These are phyloP conservation scores for Umbellularia californica DNA, from an alignment of 164 flowering plant species.

Conservation along the genomic window DNA sequence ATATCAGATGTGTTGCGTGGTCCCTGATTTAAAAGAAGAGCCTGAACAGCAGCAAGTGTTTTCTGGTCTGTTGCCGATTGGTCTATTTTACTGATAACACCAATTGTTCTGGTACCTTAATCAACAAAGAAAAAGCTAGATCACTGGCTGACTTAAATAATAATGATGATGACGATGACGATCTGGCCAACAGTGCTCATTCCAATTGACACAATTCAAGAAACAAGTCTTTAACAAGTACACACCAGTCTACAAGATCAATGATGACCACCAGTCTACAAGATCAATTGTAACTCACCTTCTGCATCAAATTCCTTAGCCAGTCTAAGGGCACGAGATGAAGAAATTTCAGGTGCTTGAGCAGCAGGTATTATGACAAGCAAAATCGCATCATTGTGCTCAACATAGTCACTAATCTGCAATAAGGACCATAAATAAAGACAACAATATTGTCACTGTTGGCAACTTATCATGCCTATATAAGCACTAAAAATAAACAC, in stretches of 20 bases:
- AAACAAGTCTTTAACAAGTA: background rate
- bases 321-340: constrained; percentile 70
- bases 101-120: constrained; percentile 93
- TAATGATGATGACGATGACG: background rate
- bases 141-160: background rate
- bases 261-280: background rate
- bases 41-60: constrained; percentile 97
- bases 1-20: constrained; percentile 90
- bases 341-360: constrained; percentile 93
- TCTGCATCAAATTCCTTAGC: constrained; percentile 91
- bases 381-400: constrained; percentile 86
- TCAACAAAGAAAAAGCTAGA: background rate
- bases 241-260: background rate
- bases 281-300: constrained; percentile 33
- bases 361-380: constrained; percentile 81
- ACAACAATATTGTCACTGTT: background rate
- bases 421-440: constrained; percentile 6
- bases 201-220: no score
- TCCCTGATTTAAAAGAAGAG: constrained; percentile 81
- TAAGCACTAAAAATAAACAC: background rate
- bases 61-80: constrained; percentile 85
- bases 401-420: constrained; percentile 71
- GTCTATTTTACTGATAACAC: constrained; percentile 95
- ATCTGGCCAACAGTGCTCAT: background rate
- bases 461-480: background rate